Evolutionary conservation across 306 rosid genomes (phyloP).

Genomic region (Mimosa pudica): DNA sequence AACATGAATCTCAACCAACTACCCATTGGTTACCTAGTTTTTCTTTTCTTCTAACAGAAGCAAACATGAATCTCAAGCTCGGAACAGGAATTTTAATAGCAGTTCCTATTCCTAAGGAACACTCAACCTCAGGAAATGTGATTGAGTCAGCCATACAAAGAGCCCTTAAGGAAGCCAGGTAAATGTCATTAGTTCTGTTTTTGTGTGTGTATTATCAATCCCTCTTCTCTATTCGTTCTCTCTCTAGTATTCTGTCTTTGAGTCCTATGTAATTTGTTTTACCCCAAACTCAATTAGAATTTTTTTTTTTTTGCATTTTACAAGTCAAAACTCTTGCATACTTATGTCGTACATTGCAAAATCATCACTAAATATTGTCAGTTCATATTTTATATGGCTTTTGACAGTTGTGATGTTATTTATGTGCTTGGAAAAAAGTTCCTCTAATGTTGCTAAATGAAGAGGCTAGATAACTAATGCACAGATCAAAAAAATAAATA

Average conservation of each 20-base stretch:
- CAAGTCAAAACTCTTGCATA: too few relatives aligned
- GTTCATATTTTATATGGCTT: background rate
- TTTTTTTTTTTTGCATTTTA: too few relatives aligned
- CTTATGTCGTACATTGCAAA: too few relatives aligned
- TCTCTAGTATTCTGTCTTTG: background rate
- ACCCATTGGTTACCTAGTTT: background rate
- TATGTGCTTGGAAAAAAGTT: background rate
- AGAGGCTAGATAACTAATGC: background rate
- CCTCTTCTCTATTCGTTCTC: background rate
- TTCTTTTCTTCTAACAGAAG: constrained; percentile 51
- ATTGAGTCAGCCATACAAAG: constrained; percentile 78
- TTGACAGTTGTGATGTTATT: background rate
- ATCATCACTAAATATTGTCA: background rate
- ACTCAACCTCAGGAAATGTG: constrained; percentile 70
- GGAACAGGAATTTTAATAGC: constrained; percentile 80
- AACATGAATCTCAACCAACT: constrained; percentile 51
- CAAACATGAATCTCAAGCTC: constrained; percentile 65
- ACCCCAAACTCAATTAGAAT: too few relatives aligned
- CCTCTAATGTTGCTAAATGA: background rate
- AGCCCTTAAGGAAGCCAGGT: constrained; percentile 85
- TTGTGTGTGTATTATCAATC: constrained; percentile 16
- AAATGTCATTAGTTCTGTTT: constrained; percentile 16
- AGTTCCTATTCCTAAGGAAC: constrained; percentile 86
- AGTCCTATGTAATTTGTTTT: background rate
- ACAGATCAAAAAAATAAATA: background rate